Conservation (phyloP, 2,329 filamentous ascomycete species). For the Sporothrix globosa region DNA sequence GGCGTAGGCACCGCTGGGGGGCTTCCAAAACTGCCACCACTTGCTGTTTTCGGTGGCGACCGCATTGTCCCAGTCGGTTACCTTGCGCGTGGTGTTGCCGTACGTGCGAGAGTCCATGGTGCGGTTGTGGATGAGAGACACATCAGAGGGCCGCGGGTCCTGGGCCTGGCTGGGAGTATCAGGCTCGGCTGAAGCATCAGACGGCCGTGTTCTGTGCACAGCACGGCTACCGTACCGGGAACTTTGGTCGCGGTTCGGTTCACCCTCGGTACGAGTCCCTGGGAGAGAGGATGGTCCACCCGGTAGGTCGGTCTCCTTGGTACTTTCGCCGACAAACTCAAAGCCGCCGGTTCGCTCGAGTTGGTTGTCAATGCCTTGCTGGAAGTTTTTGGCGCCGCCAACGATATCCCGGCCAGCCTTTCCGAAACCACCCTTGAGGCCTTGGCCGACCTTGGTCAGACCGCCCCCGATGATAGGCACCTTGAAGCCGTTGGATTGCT, state of each 20-base stretch:
- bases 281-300: conserved; percentile 22
- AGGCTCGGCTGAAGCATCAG: conserved; percentile 14
- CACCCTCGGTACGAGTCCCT: conserved; percentile 37
- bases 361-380: conserved; percentile 55
- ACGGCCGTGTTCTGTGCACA: background rate
- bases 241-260: conserved; percentile 36
- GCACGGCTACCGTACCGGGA: background rate
- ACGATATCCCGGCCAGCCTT: conserved; percentile 51
- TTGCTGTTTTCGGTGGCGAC: conserved; percentile 50
- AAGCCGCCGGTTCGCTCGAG: conserved; percentile 63
- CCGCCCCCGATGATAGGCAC: conserved; percentile 45
- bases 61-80: conserved; percentile 55
- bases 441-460: conserved; percentile 54
- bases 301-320: background rate
- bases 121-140: conserved; percentile 35
- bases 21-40: conserved; percentile 69
- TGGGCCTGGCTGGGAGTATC: background rate
- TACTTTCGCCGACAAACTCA: conserved; percentile 40
- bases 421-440: conserved; percentile 52
- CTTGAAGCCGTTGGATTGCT: conserved; percentile 40
- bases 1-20: conserved; percentile 62
- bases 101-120: conserved; percentile 27
- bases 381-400: conserved; percentile 52
- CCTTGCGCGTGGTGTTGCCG: conserved; percentile 58
- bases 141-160: conserved; percentile 43